Base-by-base conservation (phyloP, 192 early-diverging fungal genomes). In the Backusella parvicylindrica region DNA sequence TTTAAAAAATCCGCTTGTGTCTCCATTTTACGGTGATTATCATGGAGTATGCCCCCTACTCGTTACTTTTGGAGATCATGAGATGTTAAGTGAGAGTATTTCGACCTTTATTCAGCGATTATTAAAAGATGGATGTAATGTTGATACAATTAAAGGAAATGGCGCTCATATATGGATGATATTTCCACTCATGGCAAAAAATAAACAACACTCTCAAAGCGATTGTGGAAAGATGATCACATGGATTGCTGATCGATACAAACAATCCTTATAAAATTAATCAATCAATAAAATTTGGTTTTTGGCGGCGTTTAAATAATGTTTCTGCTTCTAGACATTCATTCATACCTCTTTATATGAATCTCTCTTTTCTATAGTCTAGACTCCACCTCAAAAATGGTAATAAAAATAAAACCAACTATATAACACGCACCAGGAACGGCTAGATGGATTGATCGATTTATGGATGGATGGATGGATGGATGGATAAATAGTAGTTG, bases 391-490 rank as follows among this genome's bases (percentile, higher is more conserved):
- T 41, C 38, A 70, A 41, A 49, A 43, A 72, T 72, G 71, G 71
- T 72, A 72, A 72, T 53, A 53, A 56, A 18, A 30, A 60, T 0
- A 31, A 33, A n/a, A 33, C 8, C 23, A 37, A 68, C 23, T 21
- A 70, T 15, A 70, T 30, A 30, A 32, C 13, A 31, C 30, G 16
- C 30, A 50, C 31, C 13, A 32, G 47, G 28, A n/a, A n/a, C n/a
- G n/a, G n/a, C n/a, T n/a, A n/a, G n/a, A n/a, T n/a, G n/a, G n/a
- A n/a, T n/a, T n/a, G n/a, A n/a, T n/a, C 43, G 70, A 71, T 71
- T 28, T 43, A 72, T 72, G 71, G 49, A 40, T 71, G 70, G 26
- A 71, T 71, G 70, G 70, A 71, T 71, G 41, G 70, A 72, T 72
- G 71, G 49, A 40, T 71, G 70, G 26, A 71, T 71, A 49, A 40